Evolutionary conservation across 2,329 filamentous ascomycete genomes (phyloP), one percentile per base, ranked within the genome.

Genomic region (Curvularia hawaiiensis): DNA sequence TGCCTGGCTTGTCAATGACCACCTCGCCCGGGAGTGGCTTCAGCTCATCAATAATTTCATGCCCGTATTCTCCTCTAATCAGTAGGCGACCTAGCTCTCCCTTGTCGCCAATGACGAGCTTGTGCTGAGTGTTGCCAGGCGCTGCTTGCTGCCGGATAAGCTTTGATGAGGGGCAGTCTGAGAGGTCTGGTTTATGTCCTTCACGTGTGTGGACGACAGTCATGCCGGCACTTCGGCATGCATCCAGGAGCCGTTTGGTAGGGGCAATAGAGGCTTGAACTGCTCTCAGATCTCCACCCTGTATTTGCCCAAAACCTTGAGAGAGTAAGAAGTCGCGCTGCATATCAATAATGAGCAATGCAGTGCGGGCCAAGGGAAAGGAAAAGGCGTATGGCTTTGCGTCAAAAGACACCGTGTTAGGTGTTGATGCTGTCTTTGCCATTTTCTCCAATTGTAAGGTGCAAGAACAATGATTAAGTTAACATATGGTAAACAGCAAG

Each of bases 1-100:
- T 86, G 9, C 84, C 84, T 2, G 82, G 81, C 69, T 85, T 86
- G 67, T 86, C 84, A 44, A 87, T 80, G 3, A 86, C 78, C 1
- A 80, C 72, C 68, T 86, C 84, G 14, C 79, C 79, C 2, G 82
- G 79, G 35, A 78, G 63, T 1, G 83, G 83, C 47, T 74, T 75
- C 41, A 86, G 73, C 62, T 84, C 83, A 65, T 84, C 81, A 20
- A 85, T 76, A 41, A 85, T 79, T 64, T 84, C 82, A 63, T 85
- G 83, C 9, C 83, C 83, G 54, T 81, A 80, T 69, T 85, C 83
- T 31, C 83, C 83, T 26, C 82, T 75, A 8, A 83, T 78, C 2
- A 86, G 74, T 7, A 85, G 71, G 46, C 82, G 72, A n/a, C 84
- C 83, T 74, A 84, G 81, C 3, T 80, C 76, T 3, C 83, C 83